A percentile compares a stretch with the other conserved stretches of the same genome.
These are phyloP conservation scores for Penicillium sp. DNA, from an alignment of 2,329 filamentous ascomycete species.

Conservation along the genomic window DNA sequence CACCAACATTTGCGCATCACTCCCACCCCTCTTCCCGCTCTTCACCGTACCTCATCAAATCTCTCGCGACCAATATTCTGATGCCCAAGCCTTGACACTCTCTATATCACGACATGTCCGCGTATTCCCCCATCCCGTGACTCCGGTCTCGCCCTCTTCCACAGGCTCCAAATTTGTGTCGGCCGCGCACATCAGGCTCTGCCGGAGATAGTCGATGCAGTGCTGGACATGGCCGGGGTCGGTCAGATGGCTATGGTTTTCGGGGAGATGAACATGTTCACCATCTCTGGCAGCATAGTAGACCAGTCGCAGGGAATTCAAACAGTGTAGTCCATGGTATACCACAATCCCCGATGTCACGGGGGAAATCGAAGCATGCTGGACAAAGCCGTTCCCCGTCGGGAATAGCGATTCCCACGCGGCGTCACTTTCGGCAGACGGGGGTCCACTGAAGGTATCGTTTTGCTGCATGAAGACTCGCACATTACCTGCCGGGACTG, in stretches of 20 bases:
- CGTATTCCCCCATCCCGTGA: conserved; percentile 1
- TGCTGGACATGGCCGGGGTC: conserved; percentile 1
- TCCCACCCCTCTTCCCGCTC: too few relatives aligned
- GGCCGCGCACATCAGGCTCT: conserved; percentile 4
- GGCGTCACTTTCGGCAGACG: conserved; percentile 2
- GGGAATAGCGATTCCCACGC: conserved; percentile 3
- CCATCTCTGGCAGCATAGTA: conserved; percentile 1
- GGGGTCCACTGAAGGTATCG: not conserved
- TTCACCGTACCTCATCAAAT: too few relatives aligned
- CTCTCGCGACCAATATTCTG: conserved; percentile 1
- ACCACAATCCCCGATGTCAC: not conserved
- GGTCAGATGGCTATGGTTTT: not conserved
- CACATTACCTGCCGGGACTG: not conserved
- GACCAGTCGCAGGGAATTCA: conserved; percentile 1
- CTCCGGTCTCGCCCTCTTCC: not conserved
- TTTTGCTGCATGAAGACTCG: conserved; percentile 1
- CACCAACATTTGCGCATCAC: too few relatives aligned
- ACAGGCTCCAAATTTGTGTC: conserved; percentile 3
- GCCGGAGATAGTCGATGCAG: conserved; percentile 3
- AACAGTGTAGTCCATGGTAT: conserved; percentile 3
- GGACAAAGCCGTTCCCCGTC: not conserved
- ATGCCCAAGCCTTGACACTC: conserved; percentile 1
- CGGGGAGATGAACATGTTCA: not conserved
- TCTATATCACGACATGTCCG: conserved; percentile 3
- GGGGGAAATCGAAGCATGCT: not conserved